Conservation (phyloP, 352 stramenopile genomes). For the Pseudoperonospora humuli region DNA sequence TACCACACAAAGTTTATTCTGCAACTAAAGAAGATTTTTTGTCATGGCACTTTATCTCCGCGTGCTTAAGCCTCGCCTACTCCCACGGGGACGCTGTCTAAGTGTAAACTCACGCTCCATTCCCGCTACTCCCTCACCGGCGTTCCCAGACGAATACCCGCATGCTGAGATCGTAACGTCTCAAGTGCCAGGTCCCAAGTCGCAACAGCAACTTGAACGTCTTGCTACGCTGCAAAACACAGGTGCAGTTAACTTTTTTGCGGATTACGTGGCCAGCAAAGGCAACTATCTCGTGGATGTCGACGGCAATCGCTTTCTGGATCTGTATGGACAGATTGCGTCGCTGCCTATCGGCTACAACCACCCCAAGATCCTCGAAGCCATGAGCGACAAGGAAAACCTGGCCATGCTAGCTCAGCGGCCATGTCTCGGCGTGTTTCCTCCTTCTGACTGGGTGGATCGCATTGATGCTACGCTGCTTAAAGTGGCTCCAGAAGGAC, state of each 20-base stretch:
- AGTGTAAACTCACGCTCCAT: constrained; percentile 5
- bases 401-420: constrained; percentile 63
- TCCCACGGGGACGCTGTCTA: constrained; percentile 10
- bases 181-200: constrained; percentile 59
- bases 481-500: constrained; percentile 43
- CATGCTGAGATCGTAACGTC: constrained; percentile 42
- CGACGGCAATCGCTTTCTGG: constrained; percentile 76
- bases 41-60: constrained; percentile 4
- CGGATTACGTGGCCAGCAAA: constrained; percentile 58
- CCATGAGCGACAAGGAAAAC: constrained; percentile 56
- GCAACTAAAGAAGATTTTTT: too few species aligned
- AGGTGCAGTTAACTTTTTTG: constrained; percentile 67
- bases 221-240: constrained; percentile 63
- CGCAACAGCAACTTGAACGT: constrained; percentile 37
- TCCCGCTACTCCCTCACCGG: constrained; percentile 41
- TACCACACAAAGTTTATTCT: too few species aligned
- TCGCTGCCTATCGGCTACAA: constrained; percentile 84
- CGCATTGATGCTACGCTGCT: constrained; percentile 53
- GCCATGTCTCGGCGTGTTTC: constrained; percentile 69
- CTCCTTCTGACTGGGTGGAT: constrained; percentile 66
- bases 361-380: constrained; percentile 59
- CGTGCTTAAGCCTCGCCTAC: constrained; percentile 5
- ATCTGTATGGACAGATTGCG: constrained; percentile 81
- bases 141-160: constrained; percentile 58
- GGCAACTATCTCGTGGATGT: constrained; percentile 85